These are phyloP conservation scores for Durio zibethinus DNA, from an alignment of 345 rosid genomes.

Conservation along the genomic window DNA sequence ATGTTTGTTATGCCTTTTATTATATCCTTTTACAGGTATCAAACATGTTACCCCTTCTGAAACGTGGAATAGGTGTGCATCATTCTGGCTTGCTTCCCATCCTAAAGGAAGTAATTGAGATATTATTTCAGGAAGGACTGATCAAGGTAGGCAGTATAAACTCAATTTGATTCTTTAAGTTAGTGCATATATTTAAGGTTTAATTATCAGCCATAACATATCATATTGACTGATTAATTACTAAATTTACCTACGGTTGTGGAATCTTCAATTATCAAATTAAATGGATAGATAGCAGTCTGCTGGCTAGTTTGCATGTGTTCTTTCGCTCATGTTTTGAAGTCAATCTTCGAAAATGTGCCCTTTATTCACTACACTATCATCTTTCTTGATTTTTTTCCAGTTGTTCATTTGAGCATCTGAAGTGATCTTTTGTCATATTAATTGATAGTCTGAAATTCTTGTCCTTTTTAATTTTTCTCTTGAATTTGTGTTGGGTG, in stretches of 20 bases:
- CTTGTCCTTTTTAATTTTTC: background rate
- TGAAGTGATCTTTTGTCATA: background rate
- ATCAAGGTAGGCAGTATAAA: conserved; percentile 60
- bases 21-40: conserved; percentile 53
- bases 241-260: background rate
- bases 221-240: background rate
- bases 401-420: background rate
- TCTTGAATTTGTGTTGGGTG: background rate
- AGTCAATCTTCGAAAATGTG: background rate
- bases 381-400: background rate
- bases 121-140: conserved; percentile 95
- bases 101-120: conserved; percentile 96
- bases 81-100: conserved; percentile 99
- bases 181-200: background rate
- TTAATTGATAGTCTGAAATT: background rate
- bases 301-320: background rate
- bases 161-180: conserved; percentile 6
- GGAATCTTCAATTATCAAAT: background rate
- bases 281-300: background rate
- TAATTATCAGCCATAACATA: background rate
- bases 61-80: conserved; percentile 98
- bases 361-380: background rate
- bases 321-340: background rate
- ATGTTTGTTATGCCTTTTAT: background rate
- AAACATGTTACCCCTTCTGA: conserved; percentile 89